Evolutionary conservation across 2,329 filamentous ascomycete genomes (phyloP).

Genomic region (Aureobasidium subglaciale): DNA sequence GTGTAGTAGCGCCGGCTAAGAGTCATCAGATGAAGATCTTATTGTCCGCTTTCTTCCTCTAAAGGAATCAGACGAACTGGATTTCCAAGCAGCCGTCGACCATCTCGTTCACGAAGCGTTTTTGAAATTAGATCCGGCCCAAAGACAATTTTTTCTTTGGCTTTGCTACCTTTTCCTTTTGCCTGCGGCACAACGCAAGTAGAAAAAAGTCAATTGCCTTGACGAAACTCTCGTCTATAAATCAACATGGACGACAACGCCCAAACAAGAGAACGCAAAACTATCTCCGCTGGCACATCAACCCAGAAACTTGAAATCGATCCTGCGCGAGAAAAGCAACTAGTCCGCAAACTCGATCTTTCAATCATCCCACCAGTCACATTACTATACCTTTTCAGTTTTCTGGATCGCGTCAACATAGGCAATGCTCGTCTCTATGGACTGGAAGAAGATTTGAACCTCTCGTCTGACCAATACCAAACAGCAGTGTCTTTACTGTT

Average conservation of each 20-base stretch:
- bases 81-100: slow-evolving; percentile 1
- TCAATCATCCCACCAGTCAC: slow-evolving; percentile 62
- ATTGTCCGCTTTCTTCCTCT: neutral
- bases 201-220: slow-evolving; percentile 9
- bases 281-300: neutral
- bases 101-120: neutral
- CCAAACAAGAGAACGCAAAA: neutral
- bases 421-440: slow-evolving; percentile 62
- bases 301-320: slow-evolving; percentile 8
- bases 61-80: neutral
- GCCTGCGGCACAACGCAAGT: neutral
- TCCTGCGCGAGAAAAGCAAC: slow-evolving; percentile 26
- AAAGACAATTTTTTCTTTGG: slow-evolving; percentile 1
- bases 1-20: slow-evolving; percentile 2
- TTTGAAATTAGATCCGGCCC: neutral
- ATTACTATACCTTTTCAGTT: slow-evolving; percentile 66
- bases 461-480: slow-evolving; percentile 62
- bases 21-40: neutral
- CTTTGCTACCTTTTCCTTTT: neutral
- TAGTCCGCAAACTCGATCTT: slow-evolving; percentile 59
- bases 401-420: slow-evolving; percentile 52
- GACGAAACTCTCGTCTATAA: neutral
- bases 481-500: slow-evolving; percentile 40
- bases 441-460: slow-evolving; percentile 54
- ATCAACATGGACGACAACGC: neutral